Conservation (phyloP, 2,329 filamentous ascomycete species). For the Neofusicoccum kwambonambiense region DNA sequence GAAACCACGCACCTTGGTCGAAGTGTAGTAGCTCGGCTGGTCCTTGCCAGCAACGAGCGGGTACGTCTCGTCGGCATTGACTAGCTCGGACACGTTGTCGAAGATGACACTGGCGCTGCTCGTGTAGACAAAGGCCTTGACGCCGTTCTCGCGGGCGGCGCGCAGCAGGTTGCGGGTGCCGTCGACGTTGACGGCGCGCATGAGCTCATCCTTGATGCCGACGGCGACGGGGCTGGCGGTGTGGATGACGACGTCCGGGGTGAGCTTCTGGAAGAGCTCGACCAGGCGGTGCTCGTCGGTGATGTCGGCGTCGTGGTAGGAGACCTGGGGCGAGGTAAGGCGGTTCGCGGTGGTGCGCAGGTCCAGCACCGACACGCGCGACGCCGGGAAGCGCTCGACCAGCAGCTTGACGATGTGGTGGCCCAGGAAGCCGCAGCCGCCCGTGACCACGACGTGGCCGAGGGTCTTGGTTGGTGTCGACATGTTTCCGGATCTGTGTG, state of each 20-base stretch:
- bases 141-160: constrained; percentile 47
- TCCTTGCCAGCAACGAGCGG: constrained; percentile 44
- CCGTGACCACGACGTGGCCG: constrained; percentile 49
- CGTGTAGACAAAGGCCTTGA: constrained; percentile 55
- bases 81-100: constrained; percentile 44
- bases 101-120: constrained; percentile 52
- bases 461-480: constrained; percentile 26
- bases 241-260: constrained; percentile 50
- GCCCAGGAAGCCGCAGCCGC: constrained; percentile 53
- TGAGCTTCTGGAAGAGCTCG: constrained; percentile 42
- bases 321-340: constrained; percentile 41
- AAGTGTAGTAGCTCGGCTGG: constrained; percentile 53
- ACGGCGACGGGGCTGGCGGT: constrained; percentile 40
- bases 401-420: constrained; percentile 52
- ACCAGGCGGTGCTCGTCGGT: constrained; percentile 45
- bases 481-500: neutral
- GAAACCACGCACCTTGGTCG: constrained; percentile 42
- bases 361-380: constrained; percentile 49
- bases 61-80: constrained; percentile 51
- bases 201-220: constrained; percentile 37
- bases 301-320: constrained; percentile 52
- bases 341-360: constrained; percentile 44
- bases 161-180: constrained; percentile 51
- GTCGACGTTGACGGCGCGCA: constrained; percentile 52
- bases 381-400: constrained; percentile 39